phyloP scores from a whole-genome alignment of 306 rosid genomes.

The Quercus robur region DNA sequence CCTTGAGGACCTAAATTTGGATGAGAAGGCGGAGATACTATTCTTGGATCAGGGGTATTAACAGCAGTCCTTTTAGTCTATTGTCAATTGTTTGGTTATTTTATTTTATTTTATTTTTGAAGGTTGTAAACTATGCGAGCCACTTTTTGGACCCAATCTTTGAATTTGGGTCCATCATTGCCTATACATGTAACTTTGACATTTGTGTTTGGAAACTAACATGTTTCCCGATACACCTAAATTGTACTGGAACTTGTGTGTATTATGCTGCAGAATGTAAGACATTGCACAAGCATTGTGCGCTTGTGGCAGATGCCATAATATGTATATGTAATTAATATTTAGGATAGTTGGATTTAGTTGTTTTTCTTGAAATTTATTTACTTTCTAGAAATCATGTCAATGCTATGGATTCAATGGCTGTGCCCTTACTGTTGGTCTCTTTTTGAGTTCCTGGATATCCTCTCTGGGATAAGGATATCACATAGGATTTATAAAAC shows the following conservation, averaged over 20 bases:
- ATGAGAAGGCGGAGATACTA: conserved; percentile 84
- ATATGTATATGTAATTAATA: neutral
- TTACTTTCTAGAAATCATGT: neutral
- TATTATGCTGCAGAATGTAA: neutral
- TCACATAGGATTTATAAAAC: neutral
- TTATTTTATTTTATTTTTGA: conserved; percentile 5
- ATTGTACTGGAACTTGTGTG: neutral
- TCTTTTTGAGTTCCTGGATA: neutral
- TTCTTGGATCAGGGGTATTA: conserved; percentile 79
- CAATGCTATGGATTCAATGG: neutral
- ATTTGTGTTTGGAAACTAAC: neutral
- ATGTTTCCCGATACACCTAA: neutral
- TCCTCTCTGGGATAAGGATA: neutral
- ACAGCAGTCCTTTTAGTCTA: conserved; percentile 2
- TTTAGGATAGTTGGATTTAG: neutral
- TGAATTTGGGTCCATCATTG: neutral
- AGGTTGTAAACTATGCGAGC: conserved; percentile 6
- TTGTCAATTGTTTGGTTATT: conserved; percentile 3
- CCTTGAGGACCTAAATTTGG: conserved; percentile 64
- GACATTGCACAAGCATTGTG: neutral
- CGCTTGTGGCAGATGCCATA: no score
- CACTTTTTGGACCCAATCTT: neutral
- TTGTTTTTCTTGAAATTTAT: neutral
- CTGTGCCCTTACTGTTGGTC: neutral
- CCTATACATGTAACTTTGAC: neutral